Evolutionary conservation across 768 basidiomycete genomes (phyloP), one percentile per base, ranked within the genome.

Genomic region (Stropharia rugosoannulata): DNA sequence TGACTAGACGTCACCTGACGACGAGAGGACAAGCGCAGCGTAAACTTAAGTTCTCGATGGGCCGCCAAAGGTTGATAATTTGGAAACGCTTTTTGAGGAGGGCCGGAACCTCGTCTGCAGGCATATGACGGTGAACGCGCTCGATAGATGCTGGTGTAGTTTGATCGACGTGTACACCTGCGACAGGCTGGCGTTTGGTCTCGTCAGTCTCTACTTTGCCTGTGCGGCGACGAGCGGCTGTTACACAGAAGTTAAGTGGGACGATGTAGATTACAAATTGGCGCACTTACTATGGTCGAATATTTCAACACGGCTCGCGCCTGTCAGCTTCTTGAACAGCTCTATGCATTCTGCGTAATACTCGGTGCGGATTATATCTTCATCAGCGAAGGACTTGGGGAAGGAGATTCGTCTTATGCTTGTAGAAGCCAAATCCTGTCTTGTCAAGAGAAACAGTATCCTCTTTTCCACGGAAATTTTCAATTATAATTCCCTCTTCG

Each of bases 51-150:
- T n/a, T n/a, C 18, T 45, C 64, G 45, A 85, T 83, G 4, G 84
- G 83, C 1, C 84, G 71, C 84, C 84, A 86, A 29, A 86, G 72
- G 60, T 84, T 86, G 57, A 86, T 77, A n/a, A 85, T 81, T 52
- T 83, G 82, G 70, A 81, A 83, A 0, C 82, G 77, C 25, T 71
- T 70, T 51, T 73, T 66, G 9, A 82, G 65, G 29, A 82, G 73
- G n/a, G 66, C 68, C 1, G 72, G 65, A 0, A 66, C 82, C 3
- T 85, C 81, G 0, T 64, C 65, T 0, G 74, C 64, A n/a, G 81
- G 81, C 10, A 84, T 72, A 58, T 84, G 81, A 2, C 75, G 73
- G 52, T 78, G 74, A 2, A 84, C 80, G n/a, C 83, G 77, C 5
- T 68, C 72, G 10, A 73, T 68, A 0, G 82, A 66, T 1, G 81